phyloP scores from a whole-genome alignment of 2,329 filamentous ascomycete species.

The Botrytis byssoidea region DNA sequence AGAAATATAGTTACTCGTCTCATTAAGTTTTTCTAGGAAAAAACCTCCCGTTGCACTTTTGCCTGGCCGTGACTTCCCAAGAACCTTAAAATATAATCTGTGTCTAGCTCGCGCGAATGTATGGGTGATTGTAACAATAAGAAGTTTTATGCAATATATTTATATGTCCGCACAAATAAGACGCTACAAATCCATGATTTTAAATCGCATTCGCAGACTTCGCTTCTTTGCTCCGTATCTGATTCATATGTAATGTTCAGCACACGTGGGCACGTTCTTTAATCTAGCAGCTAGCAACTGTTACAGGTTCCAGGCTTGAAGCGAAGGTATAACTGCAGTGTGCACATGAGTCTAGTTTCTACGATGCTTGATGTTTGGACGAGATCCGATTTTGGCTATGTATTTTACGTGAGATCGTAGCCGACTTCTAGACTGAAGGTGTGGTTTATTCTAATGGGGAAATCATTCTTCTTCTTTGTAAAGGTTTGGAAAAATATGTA shows the following conservation, averaged over 20 bases:
- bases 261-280: neutral
- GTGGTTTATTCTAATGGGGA: fast-evolving
- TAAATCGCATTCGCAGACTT: neutral
- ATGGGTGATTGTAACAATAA: neutral
- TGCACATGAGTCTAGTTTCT: neutral
- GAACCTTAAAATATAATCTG: neutral
- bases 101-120: neutral
- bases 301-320: neutral
- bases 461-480: no score
- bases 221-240: neutral
- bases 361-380: neutral
- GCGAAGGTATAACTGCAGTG: neutral
- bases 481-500: neutral
- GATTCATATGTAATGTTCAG: neutral
- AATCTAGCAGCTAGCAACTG: neutral
- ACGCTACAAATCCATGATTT: neutral
- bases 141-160: neutral
- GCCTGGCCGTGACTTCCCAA: neutral
- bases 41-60: neutral
- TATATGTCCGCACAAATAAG: neutral
- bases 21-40: neutral
- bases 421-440: no score
- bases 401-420: neutral
- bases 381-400: neutral
- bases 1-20: neutral